Base-by-base conservation (phyloP, 1,284 basidiomycete species). In the Trametes sp. region DNA sequence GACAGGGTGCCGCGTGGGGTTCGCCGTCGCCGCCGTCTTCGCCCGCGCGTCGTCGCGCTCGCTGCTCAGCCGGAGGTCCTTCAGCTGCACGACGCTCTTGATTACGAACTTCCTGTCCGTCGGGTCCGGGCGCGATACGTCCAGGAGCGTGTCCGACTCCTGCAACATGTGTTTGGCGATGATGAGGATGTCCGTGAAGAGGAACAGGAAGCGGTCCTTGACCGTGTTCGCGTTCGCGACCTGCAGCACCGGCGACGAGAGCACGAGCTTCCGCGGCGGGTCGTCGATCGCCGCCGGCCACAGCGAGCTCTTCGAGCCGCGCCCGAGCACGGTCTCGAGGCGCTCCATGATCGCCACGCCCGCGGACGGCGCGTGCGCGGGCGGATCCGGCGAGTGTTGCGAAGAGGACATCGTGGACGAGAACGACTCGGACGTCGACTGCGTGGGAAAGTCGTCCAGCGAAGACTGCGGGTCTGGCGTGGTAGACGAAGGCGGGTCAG, bases 131-230 rank as follows among this genome's bases (percentile, higher is more conserved):
- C 86, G 88, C 63, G 83, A 80, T 45, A 80, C 76, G 63, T 89
- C 86, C 51, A 85, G 76, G 41, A 87, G 78, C 36, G 80, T 78
- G 67, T 90, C 89, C 67, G 86, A 81, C 66, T 90, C 88, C 55
- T 85, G 81, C 58, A 84, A 75, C 66, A 91, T 80, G 14, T 91
- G 87, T 73, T 94, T 91, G 49, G 91, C 87, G 64, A 99, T 88
- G 73, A 99, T 87, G 48, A 99, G 84, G 51, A 98, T 84, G 75
- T 99, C 98, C 73, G 83, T 94, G 83, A 99, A 99, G 24, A 99
- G 82, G 79, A 98, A 96, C 14, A 99, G 83, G 80, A 95, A 96
- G 10, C 97, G 90, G 73, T 98, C 96, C 76, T 99, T 98, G 77
- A 98, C 93, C 1, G 93, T 96, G 71, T 96, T 93, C 36, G 89